phyloP scores from a whole-genome alignment of 2,329 filamentous ascomycete genomes.

The Xylogone sp. region DNA sequence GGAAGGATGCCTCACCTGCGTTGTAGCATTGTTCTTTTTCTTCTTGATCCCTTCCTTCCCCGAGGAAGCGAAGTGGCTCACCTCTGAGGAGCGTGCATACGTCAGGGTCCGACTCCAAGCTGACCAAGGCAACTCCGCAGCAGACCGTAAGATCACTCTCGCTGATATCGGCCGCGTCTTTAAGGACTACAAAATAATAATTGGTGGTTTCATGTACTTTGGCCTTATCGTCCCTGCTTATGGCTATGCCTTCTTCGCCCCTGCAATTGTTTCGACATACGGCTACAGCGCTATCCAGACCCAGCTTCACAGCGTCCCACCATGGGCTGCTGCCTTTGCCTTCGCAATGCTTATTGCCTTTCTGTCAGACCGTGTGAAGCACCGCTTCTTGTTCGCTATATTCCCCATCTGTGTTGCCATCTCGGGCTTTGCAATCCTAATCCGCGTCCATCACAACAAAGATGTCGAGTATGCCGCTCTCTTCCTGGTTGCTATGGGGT shows the following conservation, averaged over 20 bases:
- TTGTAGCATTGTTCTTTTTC: conserved; percentile 59
- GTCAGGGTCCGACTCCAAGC: conserved; percentile 61
- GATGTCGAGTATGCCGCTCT: conserved; percentile 72
- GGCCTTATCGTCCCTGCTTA: conserved; percentile 75
- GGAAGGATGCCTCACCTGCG: conserved; percentile 62
- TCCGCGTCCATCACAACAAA: conserved; percentile 65
- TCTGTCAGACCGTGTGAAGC: conserved; percentile 65
- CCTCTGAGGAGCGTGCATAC: conserved; percentile 63
- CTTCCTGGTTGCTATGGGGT: conserved; percentile 76
- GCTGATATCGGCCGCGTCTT: conserved; percentile 60
- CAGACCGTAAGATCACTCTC: conserved; percentile 56
- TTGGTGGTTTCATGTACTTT: conserved; percentile 79
- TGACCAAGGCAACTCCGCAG: conserved; percentile 65
- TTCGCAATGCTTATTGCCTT: conserved; percentile 75
- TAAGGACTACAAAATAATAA: conserved; percentile 69
- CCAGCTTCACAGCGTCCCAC: conserved; percentile 47
- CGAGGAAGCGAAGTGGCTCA: conserved; percentile 70
- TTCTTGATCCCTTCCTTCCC: conserved; percentile 73
- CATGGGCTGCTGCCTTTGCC: conserved; percentile 70
- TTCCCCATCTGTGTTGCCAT: conserved; percentile 66
- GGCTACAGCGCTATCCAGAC: conserved; percentile 53
- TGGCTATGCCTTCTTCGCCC: conserved; percentile 74
- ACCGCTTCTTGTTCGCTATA: conserved; percentile 73
- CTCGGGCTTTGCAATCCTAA: conserved; percentile 70
- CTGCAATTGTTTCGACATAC: conserved; percentile 66